These are phyloP conservation scores for Apiospora hydei DNA, from an alignment of 2,329 filamentous ascomycete genomes.

Conservation along the genomic window DNA sequence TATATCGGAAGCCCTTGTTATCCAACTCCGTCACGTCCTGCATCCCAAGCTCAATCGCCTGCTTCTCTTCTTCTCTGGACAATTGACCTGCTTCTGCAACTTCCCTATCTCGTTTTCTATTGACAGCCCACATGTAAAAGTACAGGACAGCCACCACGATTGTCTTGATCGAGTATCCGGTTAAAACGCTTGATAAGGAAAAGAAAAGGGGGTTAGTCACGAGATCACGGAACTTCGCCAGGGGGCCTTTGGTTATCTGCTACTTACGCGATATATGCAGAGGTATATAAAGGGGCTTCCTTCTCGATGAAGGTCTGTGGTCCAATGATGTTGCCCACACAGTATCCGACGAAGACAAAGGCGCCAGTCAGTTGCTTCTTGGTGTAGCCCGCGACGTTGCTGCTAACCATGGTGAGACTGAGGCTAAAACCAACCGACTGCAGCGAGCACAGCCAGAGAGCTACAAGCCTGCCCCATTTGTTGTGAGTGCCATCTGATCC, in stretches of 20 bases:
- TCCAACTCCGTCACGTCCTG: slow-evolving; percentile 42
- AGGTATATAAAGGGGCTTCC: slow-evolving; percentile 36
- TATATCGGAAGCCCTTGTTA: slow-evolving; percentile 42
- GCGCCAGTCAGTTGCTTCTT: slow-evolving; percentile 43
- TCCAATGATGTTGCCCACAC: slow-evolving; percentile 43
- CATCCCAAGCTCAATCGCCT: slow-evolving; percentile 41
- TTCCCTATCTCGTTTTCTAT: slow-evolving; percentile 38
- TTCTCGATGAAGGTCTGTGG: slow-evolving; percentile 40
- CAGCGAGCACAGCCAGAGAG: slow-evolving; percentile 57
- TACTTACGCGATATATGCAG: slow-evolving; percentile 30
- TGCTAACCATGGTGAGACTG: slow-evolving; percentile 43
- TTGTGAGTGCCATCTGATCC: slow-evolving; percentile 45
- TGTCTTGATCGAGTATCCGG: slow-evolving; percentile 41
- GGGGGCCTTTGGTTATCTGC: neutral
- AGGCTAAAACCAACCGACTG: slow-evolving; percentile 43
- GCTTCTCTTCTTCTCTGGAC: slow-evolving; percentile 43
- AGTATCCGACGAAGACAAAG: slow-evolving; percentile 42
- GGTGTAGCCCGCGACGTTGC: slow-evolving; percentile 43
- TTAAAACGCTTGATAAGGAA: slow-evolving; percentile 35
- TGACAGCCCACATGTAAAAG: slow-evolving; percentile 40
- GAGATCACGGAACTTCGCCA: neutral
- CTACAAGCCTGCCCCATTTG: slow-evolving; percentile 65
- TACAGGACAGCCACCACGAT: slow-evolving; percentile 38
- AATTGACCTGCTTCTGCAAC: slow-evolving; percentile 32
- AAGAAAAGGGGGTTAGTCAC: slow-evolving; percentile 26